Evolutionary conservation across 768 basidiomycete species (phyloP).

Genomic region (Phlebiopsis flavidoalba): DNA sequence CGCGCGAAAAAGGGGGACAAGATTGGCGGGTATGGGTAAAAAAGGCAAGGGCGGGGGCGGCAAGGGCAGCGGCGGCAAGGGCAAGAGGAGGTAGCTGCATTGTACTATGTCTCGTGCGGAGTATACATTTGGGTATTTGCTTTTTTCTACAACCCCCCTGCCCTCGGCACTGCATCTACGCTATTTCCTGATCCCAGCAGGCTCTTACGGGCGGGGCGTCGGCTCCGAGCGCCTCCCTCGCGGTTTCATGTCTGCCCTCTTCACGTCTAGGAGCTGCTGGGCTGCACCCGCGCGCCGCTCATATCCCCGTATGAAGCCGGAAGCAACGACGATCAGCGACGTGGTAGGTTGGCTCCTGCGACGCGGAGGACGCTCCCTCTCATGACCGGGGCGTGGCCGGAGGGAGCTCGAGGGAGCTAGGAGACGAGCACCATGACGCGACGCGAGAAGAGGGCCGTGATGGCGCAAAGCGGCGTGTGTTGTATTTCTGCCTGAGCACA

Average conservation of each 20-base stretch:
- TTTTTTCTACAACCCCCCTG: no score
- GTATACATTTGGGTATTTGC: not conserved
- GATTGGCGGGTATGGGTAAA: conserved; percentile 43
- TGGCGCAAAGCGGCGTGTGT: not conserved
- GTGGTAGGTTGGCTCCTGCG: not conserved
- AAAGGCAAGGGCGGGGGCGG: conserved; percentile 33
- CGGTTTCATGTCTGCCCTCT: not conserved
- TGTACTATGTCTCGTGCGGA: not conserved
- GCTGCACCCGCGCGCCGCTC: not conserved
- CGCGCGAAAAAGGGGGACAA: conserved; percentile 60
- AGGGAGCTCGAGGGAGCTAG: not conserved
- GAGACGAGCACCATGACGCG: not conserved
- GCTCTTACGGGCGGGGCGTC: no score
- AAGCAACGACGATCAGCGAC: not conserved
- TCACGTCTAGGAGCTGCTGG: not conserved
- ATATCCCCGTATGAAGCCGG: not conserved
- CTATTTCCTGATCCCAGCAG: not conserved
- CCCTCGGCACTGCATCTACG: not conserved
- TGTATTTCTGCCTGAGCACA: no score
- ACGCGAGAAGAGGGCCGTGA: not conserved
- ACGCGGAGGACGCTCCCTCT: not conserved
- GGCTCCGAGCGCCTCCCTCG: no score
- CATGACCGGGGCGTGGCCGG: not conserved
- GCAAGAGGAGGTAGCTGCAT: conserved; percentile 21
- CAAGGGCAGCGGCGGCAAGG: conserved; percentile 34